These are phyloP conservation scores for Tubosaeta sp. DNA, from an alignment of 768 basidiomycete genomes.

Conservation along the genomic window DNA sequence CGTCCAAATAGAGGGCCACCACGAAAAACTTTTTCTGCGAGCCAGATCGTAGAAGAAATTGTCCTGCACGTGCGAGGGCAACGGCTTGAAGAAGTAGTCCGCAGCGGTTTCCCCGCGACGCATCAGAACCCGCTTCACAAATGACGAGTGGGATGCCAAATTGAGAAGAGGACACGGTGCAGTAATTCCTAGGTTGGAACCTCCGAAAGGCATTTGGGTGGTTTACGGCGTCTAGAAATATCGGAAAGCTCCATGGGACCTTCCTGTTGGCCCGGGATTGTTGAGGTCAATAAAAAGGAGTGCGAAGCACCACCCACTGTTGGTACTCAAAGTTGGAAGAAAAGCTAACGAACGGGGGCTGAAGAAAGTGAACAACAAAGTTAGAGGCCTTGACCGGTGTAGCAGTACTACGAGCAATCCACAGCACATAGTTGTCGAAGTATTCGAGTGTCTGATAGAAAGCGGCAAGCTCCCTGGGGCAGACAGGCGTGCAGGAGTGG, in stretches of 20 bases:
- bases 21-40: constrained; percentile 1
- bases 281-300: neutral
- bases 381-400: neutral
- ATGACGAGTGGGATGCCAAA: constrained; percentile 9
- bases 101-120: neutral
- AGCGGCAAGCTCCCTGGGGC: neutral
- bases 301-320: neutral
- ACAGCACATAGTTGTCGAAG: neutral
- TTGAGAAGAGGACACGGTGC: neutral
- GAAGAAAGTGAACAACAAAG: neutral
- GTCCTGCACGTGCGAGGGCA: neutral
- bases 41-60: neutral
- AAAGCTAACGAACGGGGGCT: neutral
- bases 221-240: neutral
- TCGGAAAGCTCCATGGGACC: neutral
- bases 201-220: neutral
- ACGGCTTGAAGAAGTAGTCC: constrained; percentile 15
- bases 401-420: neutral
- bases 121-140: constrained; percentile 1
- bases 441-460: neutral
- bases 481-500: neutral
- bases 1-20: constrained; percentile 8
- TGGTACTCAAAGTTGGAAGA: neutral
- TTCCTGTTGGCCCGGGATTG: neutral
- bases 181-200: neutral